Conservation (phyloP, 352 stramenopile genomes). For the Halophytophthora polymorphica region DNA sequence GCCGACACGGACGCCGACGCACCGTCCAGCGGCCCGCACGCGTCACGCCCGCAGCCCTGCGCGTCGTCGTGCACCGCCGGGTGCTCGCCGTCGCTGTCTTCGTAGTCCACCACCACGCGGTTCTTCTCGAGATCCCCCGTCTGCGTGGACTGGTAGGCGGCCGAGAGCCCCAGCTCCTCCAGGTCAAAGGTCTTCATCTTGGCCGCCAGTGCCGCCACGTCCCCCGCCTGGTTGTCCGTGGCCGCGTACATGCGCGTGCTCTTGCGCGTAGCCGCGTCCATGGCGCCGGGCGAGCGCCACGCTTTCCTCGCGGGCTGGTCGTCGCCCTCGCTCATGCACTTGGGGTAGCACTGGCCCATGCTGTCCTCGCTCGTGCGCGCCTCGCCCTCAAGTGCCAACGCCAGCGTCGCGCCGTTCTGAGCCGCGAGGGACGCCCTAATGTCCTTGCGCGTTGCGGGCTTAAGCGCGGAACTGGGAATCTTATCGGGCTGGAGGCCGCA, state of each 20-base stretch:
- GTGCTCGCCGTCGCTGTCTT: constrained; percentile 24
- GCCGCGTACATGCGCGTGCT: constrained; percentile 3
- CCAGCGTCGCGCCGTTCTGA: no score
- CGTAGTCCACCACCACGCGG: constrained; percentile 65
- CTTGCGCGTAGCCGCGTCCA: neutral
- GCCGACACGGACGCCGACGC: constrained; percentile 4
- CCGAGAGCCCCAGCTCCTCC: constrained; percentile 39
- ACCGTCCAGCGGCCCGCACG: constrained; percentile 39
- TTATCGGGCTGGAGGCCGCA: no score
- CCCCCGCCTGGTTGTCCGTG: constrained; percentile 2
- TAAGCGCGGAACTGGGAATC: no score
- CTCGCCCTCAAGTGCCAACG: no score
- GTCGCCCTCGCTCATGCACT: constrained; percentile 31
- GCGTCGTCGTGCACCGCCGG: constrained; percentile 7
- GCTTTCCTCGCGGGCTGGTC: constrained; percentile 9
- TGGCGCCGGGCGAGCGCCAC: constrained; percentile 1
- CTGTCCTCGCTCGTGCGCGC: no score
- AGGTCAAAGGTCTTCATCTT: constrained; percentile 38
- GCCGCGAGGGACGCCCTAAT: no score
- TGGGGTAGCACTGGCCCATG: constrained; percentile 47
- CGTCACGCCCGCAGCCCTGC: constrained; percentile 37
- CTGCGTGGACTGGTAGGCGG: constrained; percentile 1
- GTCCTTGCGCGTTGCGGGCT: no score
- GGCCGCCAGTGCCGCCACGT: constrained; percentile 1
- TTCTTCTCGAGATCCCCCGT: constrained; percentile 13